phyloP scores from a whole-genome alignment of 176 grass and related monocot genomes.

The Oryza coarctata region DNA sequence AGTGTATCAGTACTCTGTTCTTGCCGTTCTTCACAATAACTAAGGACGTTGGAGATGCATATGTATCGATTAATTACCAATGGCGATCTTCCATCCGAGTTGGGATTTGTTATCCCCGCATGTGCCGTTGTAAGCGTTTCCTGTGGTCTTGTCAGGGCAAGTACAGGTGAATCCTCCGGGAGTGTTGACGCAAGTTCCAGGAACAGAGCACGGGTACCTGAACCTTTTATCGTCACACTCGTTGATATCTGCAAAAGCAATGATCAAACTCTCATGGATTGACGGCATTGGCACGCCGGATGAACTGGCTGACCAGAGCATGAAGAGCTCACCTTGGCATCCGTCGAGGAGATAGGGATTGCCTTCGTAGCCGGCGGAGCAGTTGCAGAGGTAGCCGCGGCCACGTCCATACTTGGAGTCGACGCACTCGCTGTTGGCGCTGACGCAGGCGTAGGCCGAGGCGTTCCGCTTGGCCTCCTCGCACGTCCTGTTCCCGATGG shows the following conservation, averaged over 20 bases:
- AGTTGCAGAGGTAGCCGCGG: constrained; percentile 63
- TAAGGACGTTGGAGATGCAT: background rate
- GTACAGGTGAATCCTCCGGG: constrained; percentile 43
- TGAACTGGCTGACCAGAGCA: background rate
- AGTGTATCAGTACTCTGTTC: background rate
- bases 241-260: constrained; percentile 49
- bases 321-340: constrained; percentile 44
- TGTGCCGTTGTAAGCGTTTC: constrained; percentile 40
- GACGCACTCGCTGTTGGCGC: constrained; percentile 41
- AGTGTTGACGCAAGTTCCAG: constrained; percentile 47
- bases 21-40: background rate
- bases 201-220: constrained; percentile 49
- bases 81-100: constrained; percentile 48
- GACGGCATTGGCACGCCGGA: background rate
- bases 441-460: constrained; percentile 54
- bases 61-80: constrained; percentile 48
- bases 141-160: constrained; percentile 45
- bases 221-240: constrained; percentile 43
- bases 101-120: constrained; percentile 35
- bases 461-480: constrained; percentile 31
- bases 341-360: constrained; percentile 68
- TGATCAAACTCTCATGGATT: background rate
- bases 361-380: constrained; percentile 56
- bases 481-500: constrained; percentile 55
- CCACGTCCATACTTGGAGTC: constrained; percentile 51